Evolutionary conservation across 495 filamentous ascomycete species (phyloP), one percentile per base, ranked within the genome.

Genomic region (Neurospora sp.): DNA sequence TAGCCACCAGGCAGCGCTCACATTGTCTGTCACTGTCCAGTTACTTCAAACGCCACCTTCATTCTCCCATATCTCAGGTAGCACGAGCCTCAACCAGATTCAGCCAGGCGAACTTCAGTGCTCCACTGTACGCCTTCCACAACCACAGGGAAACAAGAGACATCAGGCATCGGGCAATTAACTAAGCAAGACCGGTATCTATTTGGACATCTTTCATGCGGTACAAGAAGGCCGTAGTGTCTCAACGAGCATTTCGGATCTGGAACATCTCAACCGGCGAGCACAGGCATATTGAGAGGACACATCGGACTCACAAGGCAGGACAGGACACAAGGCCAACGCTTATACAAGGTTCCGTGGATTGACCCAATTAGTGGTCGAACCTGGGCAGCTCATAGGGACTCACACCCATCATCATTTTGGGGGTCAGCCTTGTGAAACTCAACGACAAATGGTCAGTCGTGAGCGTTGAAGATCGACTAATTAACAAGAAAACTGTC

Each of bases 71-170:
- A 39, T 72, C 73, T 69, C 38, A 53, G 42, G 44, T 75, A 18
- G 20, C 74, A 77, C 76, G 69, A 78, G 76, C 71, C 76, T 78
- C 72, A 76, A 74, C 48, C 68, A 73, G 53, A 35, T 65, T 35
- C 53, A 65, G 53, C 53, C 53, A 65, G 53, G 27, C 27, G 31
- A 65, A 65, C 27, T 8, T 65, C 53, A 61, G 53, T 61, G 53
- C 53, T 61, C 22, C 53, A 16, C 53, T 61, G 53, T 61, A 61
- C 53, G 53, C 53, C 53, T 27, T 35, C 27, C 53, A 65, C 53
- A 65, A 65, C 27, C 27, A 65, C 53, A 65, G 18, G 27, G 31
- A 27, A 65, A 65, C 53, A 16, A 31, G 22, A 31, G 53, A 65
- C 53, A 35, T 65, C 53, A 65, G 27, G 18, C 53, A 65, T 65